A percentile compares a stretch with the other conserved stretches of the same genome.
These are phyloP conservation scores for Pestalotiopsis sp. DNA, from an alignment of 2,329 filamentous ascomycete species.

Conservation along the genomic window DNA sequence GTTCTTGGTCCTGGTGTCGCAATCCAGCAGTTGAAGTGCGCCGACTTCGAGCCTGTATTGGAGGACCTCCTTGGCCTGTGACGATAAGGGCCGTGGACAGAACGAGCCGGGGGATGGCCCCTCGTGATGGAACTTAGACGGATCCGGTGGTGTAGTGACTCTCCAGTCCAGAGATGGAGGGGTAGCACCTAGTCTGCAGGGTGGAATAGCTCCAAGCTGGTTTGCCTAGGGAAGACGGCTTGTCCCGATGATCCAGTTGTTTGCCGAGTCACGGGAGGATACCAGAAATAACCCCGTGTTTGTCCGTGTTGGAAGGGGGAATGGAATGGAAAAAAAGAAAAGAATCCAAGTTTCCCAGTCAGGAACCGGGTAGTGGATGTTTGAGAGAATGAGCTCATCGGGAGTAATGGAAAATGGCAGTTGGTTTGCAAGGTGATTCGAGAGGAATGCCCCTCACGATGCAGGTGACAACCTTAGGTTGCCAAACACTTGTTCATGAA, in stretches of 20 bases:
- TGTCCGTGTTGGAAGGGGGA: background rate
- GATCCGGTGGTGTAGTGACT: background rate
- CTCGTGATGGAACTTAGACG: slow-evolving; percentile 4
- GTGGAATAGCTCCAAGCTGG: background rate
- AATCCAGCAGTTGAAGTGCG: background rate
- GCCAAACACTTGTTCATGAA: background rate
- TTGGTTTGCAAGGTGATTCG: background rate
- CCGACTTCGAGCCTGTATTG: background rate
- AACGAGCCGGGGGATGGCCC: background rate
- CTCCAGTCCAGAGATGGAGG: slow-evolving; percentile 1
- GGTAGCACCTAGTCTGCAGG: slow-evolving; percentile 2
- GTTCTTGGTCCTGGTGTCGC: background rate
- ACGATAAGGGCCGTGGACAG: background rate
- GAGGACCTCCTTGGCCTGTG: background rate
- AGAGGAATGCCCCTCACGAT: slow-evolving; percentile 1
- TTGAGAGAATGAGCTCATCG: slow-evolving; percentile 5
- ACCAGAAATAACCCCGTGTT: background rate
- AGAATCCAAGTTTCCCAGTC: background rate
- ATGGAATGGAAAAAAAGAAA: background rate
- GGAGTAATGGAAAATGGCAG: background rate
- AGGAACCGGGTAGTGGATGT: background rate
- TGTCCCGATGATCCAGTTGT: background rate
- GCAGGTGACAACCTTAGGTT: slow-evolving; percentile 8
- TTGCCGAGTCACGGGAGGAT: background rate
- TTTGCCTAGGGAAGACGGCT: background rate